Evolutionary conservation across 371 early-diverging fungal genomes (phyloP), one percentile per base, ranked within the genome.

Genomic region (Mucor plumbeus): DNA sequence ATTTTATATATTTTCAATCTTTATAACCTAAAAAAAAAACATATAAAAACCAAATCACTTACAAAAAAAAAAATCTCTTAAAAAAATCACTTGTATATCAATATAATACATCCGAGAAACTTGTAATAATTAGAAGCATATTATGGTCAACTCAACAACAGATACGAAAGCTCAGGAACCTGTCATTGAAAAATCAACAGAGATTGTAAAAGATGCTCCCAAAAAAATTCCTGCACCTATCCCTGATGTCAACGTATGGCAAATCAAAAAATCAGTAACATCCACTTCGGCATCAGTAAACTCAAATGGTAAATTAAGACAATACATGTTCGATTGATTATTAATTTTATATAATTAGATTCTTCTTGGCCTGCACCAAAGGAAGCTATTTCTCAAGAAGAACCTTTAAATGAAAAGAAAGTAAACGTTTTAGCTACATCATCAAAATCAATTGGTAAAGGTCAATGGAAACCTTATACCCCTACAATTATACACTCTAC

Each of bases 401-500:
- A 65, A 21, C 26, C n/a, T n/a, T 11, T 35, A 5, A 68, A 59
- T 19, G 64, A 68, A 50, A 53, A 54, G 41, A 55, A 47, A 39
- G 21, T 41, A 11, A 63, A 31, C 26, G 59, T 50, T 34, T 39
- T 41, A 35, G 48, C 33, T 31, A 10, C 59, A 40, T 6, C 41
- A 43, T n/a, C 15, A 26, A 70, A 70, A 40, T 41, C 58, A 17
- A 35, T 70, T 35, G 58, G 67, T 59, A 78, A 67, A 74, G 84
- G 84, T 50, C 85, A 83, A 74, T 84, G 88, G 81, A 85, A 83
- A 26, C 81, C 85, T 15, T 79, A 76, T 61, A 86, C 87, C 43
- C 87, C 88, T 65, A 85, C 80, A 50, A 84, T 88, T 57, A 85
- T 79, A 15, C 86, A 85, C 60, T 65, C 81, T 4, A 75, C 80